A percentile compares a stretch with the other conserved stretches of the same genome.
These are phyloP conservation scores for Entrophospora sp. DNA, from an alignment of 192 early-diverging fungal genomes.

Conservation along the genomic window DNA sequence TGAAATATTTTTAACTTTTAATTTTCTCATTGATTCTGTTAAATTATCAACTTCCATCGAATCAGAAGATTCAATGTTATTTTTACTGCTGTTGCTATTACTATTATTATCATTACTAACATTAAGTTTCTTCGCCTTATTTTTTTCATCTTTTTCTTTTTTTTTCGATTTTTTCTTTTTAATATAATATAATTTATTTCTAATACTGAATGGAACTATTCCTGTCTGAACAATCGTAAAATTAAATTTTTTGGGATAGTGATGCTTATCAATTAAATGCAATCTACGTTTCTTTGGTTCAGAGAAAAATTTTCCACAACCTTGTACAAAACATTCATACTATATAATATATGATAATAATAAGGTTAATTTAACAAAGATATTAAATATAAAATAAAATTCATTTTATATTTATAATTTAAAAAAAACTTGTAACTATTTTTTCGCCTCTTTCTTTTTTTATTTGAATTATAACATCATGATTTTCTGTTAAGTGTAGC, in stretches of 20 bases:
- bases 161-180: too few species aligned
- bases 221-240: slow-evolving; percentile 39
- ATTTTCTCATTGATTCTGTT: neutral
- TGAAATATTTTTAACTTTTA: neutral
- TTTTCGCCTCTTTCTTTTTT: slow-evolving; percentile 40
- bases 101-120: too few species aligned
- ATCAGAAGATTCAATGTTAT: neutral
- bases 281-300: slow-evolving; percentile 28
- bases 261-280: slow-evolving; percentile 47
- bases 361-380: neutral
- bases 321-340: slow-evolving; percentile 46
- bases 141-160: neutral
- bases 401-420: too few species aligned
- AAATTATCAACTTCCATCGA: neutral
- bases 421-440: too few species aligned
- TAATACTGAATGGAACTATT: slow-evolving; percentile 22
- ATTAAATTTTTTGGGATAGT: slow-evolving; percentile 41
- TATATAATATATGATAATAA: slow-evolving; percentile 16
- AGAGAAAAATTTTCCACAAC: slow-evolving; percentile 33
- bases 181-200: too few species aligned
- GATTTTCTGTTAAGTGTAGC: slow-evolving; percentile 41
- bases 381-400: neutral
- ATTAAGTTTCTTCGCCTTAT: neutral
- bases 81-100: too few species aligned
- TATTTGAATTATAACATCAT: slow-evolving; percentile 37